Base-by-base conservation (phyloP, 768 basidiomycete genomes). In the Rhodotorula graminis region DNA sequence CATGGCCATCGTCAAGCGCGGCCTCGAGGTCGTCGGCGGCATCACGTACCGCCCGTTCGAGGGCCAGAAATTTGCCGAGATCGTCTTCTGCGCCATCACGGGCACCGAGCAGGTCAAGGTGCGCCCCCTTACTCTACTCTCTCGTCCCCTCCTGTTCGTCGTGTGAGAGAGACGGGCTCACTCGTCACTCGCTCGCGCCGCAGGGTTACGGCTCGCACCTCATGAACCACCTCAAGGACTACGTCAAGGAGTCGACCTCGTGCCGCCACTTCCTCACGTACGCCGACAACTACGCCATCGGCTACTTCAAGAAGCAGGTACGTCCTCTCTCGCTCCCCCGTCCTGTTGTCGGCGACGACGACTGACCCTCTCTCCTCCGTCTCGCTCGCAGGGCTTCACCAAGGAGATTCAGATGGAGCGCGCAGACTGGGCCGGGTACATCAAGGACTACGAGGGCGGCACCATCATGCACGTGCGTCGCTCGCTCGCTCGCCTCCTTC, bases 401-500 rank as follows among this genome's bases (percentile, higher is more conserved):
- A 98, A 98, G 81, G 94, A 98, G 69, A 95, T 99, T 72, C 89
- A 90, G 1, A 85, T 96, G n/a, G 89, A 89, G 71, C 86, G 94
- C 57, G 87, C 90, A 3, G 85, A 89, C 15, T 99, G 96, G 96
- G 94, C 95, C 0, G 96, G 94, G 19, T 98, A 99, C 81, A 98
- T 99, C 87, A 99, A 98, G 81, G 96, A 99, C 80, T 99, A 99
- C 81, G 96, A 99, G 81, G 95, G 95, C 53, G 94, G 92, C 27
- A 99, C 95, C 58, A 93, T 98, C 83, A 97, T 99, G 94, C 92
- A 94, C 81, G 82, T 81, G 56, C 29, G 81, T 74, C 40, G 14
- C 4, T 7, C 19, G 27, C 25, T 44, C 23, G 8, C 37, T 37
- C 37, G 25, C 50, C 52, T 14, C 11, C 15, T 23, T 23, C 25